Evolutionary conservation across 345 rosid genomes (phyloP).

Genomic region (Hibiscus trionum): DNA sequence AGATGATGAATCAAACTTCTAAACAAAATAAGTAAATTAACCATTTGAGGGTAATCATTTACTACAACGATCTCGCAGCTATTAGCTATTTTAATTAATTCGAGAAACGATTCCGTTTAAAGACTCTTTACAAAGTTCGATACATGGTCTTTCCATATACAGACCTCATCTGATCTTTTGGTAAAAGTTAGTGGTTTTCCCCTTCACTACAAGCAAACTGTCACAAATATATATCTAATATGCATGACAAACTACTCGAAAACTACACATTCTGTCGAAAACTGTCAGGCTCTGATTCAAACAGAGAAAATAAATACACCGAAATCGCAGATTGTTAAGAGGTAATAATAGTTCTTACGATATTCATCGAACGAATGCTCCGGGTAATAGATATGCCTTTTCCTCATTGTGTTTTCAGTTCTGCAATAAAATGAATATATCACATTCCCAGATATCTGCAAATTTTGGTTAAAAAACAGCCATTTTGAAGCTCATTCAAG

Average conservation of each 20-base stretch:
- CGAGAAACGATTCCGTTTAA: background rate
- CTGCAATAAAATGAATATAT: background rate
- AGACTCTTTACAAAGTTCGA: background rate
- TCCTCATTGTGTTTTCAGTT: constrained; percentile 26
- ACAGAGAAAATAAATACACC: background rate
- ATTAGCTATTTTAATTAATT: background rate
- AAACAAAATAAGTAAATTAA: no score
- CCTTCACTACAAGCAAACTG: background rate
- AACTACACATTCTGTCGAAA: background rate
- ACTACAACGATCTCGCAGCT: background rate
- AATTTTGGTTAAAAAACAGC: background rate
- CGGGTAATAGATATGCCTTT: constrained; percentile 40
- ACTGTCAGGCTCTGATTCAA: background rate
- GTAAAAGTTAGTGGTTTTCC: background rate
- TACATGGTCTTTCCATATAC: background rate
- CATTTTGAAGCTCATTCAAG: background rate
- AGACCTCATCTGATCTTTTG: background rate
- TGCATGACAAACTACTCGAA: background rate
- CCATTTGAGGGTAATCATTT: no score
- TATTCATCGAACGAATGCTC: constrained; percentile 42
- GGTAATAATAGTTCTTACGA: constrained; percentile 38
- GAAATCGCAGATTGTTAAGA: background rate
- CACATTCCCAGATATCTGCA: background rate
- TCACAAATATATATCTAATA: background rate
- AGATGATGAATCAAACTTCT: no score